Conservation (phyloP, 2,329 filamentous ascomycete genomes). For the Fonsecaea monophora region DNA sequence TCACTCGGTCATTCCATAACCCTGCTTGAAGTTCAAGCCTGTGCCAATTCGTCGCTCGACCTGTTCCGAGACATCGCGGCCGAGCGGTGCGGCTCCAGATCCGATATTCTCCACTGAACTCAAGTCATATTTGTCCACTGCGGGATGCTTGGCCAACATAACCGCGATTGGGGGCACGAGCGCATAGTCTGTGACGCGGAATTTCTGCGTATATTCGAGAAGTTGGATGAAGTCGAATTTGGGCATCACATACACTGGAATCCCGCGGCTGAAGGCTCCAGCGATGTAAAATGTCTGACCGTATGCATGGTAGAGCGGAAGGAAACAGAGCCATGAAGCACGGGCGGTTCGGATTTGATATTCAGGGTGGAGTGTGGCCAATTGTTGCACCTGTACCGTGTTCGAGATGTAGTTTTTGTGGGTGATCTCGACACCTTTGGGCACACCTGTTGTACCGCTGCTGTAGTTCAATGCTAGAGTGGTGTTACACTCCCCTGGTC, state of each 20-base stretch:
- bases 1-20: slow-evolving; percentile 86
- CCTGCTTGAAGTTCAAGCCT: slow-evolving; percentile 67
- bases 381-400: slow-evolving; percentile 32
- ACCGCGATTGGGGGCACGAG: slow-evolving; percentile 79
- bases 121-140: slow-evolving; percentile 70
- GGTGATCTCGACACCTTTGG: slow-evolving; percentile 84
- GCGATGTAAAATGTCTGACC: slow-evolving; percentile 75
- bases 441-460: slow-evolving; percentile 75
- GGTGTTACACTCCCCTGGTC: slow-evolving; percentile 54
- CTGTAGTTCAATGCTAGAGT: slow-evolving; percentile 76
- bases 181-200: slow-evolving; percentile 69
- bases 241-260: slow-evolving; percentile 78
- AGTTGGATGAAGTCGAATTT: slow-evolving; percentile 77
- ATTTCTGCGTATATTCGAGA: slow-evolving; percentile 71
- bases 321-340: slow-evolving; percentile 66
- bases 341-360: slow-evolving; percentile 53
- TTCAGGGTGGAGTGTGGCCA: slow-evolving; percentile 54
- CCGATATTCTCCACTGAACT: slow-evolving; percentile 66
- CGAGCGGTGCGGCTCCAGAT: slow-evolving; percentile 74
- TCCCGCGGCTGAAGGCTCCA: slow-evolving; percentile 60
- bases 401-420: slow-evolving; percentile 80
- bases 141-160: slow-evolving; percentile 73
- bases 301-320: slow-evolving; percentile 79
- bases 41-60: slow-evolving; percentile 64
- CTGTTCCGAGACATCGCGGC: slow-evolving; percentile 63